Evolutionary conservation across 1,139 yeast species (phyloP).

Genomic region (Magnusiomyces ingens): DNA sequence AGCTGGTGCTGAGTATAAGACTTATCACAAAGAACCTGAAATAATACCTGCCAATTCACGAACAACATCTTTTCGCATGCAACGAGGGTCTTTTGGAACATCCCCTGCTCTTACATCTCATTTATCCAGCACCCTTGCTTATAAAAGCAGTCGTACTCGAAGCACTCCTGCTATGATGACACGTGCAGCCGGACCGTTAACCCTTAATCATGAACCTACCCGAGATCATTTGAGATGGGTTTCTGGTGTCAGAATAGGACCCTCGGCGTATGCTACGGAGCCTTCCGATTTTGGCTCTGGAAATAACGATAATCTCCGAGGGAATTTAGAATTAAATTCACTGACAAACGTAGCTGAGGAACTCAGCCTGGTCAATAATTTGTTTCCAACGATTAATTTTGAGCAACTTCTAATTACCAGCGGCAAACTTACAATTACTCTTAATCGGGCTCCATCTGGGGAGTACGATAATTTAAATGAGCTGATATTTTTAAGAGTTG

Average conservation of each 20-base stretch:
- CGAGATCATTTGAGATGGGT: constrained; percentile 68
- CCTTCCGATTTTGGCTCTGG: constrained; percentile 24
- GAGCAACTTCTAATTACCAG: constrained; percentile 85
- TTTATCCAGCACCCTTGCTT: background rate
- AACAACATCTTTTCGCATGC: constrained; percentile 7
- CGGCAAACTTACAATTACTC: constrained; percentile 66
- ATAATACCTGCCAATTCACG: constrained; percentile 4
- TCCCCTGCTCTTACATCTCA: constrained; percentile 3
- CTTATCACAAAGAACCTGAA: constrained; percentile 49
- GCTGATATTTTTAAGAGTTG: constrained; percentile 62
- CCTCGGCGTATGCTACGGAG: constrained; percentile 37
- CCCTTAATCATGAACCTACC: constrained; percentile 17
- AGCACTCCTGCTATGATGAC: constrained; percentile 15
- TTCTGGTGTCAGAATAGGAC: constrained; percentile 79
- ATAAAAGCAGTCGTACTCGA: constrained; percentile 6
- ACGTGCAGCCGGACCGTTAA: constrained; percentile 20
- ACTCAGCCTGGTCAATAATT: constrained; percentile 74
- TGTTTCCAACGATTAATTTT: constrained; percentile 78
- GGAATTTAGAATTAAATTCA: constrained; percentile 30
- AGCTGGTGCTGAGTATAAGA: constrained; percentile 40
- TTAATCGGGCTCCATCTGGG: constrained; percentile 56
- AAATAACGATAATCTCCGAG: constrained; percentile 23
- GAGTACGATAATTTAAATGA: constrained; percentile 39
- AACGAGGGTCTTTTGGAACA: constrained; percentile 13
- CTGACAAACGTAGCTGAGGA: constrained; percentile 84